A percentile compares a stretch with the other conserved stretches of the same genome.
Conservation (phyloP, 305 asterid genomes). For the Fraxinus nigra region DNA sequence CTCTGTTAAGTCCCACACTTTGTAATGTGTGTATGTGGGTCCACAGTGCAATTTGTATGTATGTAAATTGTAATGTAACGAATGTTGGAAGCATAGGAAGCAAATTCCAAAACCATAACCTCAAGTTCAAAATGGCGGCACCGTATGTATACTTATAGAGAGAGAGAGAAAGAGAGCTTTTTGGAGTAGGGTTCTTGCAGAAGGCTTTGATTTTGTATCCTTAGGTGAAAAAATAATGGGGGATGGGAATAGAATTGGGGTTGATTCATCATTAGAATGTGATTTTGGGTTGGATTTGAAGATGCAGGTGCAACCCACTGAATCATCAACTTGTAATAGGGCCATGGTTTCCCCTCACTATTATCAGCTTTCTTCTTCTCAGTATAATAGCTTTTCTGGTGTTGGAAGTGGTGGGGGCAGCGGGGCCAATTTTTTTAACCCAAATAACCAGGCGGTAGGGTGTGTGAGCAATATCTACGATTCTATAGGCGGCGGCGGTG, state of each 20-base stretch:
- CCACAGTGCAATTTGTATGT: not conserved
- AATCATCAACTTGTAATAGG: slow-evolving; percentile 27
- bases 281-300: slow-evolving; percentile 51
- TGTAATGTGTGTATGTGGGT: not conserved
- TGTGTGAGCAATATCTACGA: slow-evolving; percentile 12
- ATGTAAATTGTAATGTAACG: not conserved
- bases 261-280: slow-evolving; percentile 16
- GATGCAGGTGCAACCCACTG: slow-evolving; percentile 11
- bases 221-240: slow-evolving; percentile 14
- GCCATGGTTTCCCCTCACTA: slow-evolving; percentile 12
- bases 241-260: slow-evolving; percentile 24
- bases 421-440: not conserved
- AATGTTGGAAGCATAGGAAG: not conserved
- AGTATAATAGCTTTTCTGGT: slow-evolving; percentile 1
- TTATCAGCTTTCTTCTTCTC: not conserved
- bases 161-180: not conserved
- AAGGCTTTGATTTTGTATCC: not conserved
- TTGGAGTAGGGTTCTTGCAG: not conserved
- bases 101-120: not conserved
- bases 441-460: not conserved
- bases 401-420: not conserved
- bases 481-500: slow-evolving; percentile 1
- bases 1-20: not conserved
- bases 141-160: not conserved
- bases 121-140: not conserved